Base-by-base conservation (phyloP, 495 filamentous ascomycete species). In the Xylaria acuta region DNA sequence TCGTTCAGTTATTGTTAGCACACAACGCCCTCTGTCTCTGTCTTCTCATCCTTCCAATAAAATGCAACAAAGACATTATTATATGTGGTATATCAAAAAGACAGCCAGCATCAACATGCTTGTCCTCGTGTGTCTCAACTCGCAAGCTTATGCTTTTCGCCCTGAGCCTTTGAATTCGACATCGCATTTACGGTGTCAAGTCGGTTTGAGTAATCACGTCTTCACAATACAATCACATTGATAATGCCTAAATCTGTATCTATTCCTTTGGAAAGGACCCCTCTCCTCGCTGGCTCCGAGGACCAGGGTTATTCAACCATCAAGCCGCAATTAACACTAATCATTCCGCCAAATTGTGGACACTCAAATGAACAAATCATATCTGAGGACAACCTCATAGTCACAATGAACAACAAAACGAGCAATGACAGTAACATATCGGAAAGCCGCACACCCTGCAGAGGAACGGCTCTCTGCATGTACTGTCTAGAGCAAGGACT, bases 401-500 rank as follows among this genome's bases (percentile, higher is more conserved):
- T 74, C 0, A 40, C 75, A 5, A 67, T 73, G 3, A 70, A 69
- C 5, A 62, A 65, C 5, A 62, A 69, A 30, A 62, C 67, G 49
- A 14, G 30, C 0, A 40, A 18, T 36, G 12, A 16, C 16, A 68
- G 36, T 45, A 7, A 12, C 20, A 5, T 11, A 30, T 43, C 16
- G 18, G 67, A 7, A 11, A 49, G 5, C 3, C 11, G 27, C 16
- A 51, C 67, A 4, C 5, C 67, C 0, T 62, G 18, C 12, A 60
- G 2, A 5, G 30, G 27, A 30, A 49, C 27, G 11, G 12, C 11
- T 11, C 45, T n/a, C 38, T 78, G 77, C 47, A 70, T 71, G 20
- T 75, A 77, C 40, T 78, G 75, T 43, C 8, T 51, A 1, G 71
- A 64, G 45, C 65, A 73, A 16, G 71, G 72, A 5, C 16, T 75